Evolutionary conservation across 2,329 filamentous ascomycete genomes (phyloP).

Genomic region (Elsinoe batatas): DNA sequence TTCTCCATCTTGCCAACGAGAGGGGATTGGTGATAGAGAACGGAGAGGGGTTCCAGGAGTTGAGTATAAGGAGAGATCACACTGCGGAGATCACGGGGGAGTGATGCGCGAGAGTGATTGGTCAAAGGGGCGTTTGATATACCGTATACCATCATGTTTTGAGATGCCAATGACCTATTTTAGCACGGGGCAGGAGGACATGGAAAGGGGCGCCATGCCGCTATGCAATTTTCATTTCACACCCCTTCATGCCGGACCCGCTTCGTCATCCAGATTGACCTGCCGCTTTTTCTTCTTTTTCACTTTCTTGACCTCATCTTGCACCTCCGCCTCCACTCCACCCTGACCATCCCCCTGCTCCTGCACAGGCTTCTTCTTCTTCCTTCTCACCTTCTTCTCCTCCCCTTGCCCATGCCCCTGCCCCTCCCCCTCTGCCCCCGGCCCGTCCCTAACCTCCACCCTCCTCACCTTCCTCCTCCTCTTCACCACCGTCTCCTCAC

Average conservation of each 20-base stretch:
- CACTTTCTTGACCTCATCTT: constrained; percentile 86
- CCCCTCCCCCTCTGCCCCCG: not conserved
- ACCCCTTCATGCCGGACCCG: not conserved
- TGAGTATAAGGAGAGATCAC: constrained; percentile 40
- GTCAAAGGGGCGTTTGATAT: not conserved
- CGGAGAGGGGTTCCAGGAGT: constrained; percentile 40
- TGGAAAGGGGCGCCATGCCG: not conserved
- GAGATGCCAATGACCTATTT: no score
- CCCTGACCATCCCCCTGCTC: constrained; percentile 79
- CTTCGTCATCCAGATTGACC: constrained; percentile 52
- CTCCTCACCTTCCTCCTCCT: constrained; percentile 16
- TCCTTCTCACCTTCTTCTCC: constrained; percentile 65
- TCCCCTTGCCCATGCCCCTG: not conserved
- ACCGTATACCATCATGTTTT: not conserved
- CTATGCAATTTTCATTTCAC: not conserved
- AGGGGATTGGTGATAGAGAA: constrained; percentile 73
- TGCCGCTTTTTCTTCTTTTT: constrained; percentile 77
- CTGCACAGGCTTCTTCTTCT: constrained; percentile 55
- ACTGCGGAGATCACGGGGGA: constrained; percentile 28
- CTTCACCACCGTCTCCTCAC: constrained; percentile 38
- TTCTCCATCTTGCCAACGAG: constrained; percentile 86
- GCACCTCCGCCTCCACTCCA: constrained; percentile 60
- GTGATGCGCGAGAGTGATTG: constrained; percentile 3
- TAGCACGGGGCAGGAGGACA: no score
- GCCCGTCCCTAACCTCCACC: not conserved